Base-by-base conservation (phyloP, 176 grass and related monocot genomes). In the Zizania latifolia region DNA sequence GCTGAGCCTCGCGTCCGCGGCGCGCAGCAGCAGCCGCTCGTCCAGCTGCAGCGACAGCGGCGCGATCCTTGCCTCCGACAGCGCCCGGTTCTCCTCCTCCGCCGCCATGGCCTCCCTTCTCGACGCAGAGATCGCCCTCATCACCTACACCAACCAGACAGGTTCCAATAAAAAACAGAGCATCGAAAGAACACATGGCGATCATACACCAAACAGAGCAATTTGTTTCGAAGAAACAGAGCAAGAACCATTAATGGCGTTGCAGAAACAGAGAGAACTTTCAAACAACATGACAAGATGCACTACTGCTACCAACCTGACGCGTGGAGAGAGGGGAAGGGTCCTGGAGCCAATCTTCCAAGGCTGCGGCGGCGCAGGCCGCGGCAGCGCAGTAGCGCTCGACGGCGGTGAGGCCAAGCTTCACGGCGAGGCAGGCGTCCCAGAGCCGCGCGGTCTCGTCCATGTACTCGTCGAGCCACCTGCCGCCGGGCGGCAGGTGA, bases 391-490 rank as follows among this genome's bases (percentile, higher is more conserved):
- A 97, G 60, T 97, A 97, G 1, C 75, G 82, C 83, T 97, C 93
- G 41, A 97, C 77, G 63, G 90, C 81, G 23, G 90, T 74, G 68
- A 93, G 78, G 54, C 88, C 90, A 48, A 91, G 82, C 84, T 91
- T 93, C 63, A 97, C 79, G 32, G 90, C 93, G 68, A 89, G 87
- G 67, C 93, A 97, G 21, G 88, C 90, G 61, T 97, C 90, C 93
- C 90, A 93, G 82, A 97, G 90, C 26, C 93, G 90, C 0, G 94
- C 86, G 17, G 85, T 97, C 76, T 97, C 94, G 70, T 97, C 94
- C 94, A 97, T 97, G 81, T 97, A 97, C 84, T 97, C 94, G 76
- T 97, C 94, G 5, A 97, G 90, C 94, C 94, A 97, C 38, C 84
- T 76, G 24, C 92, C 94, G 14, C 94, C 94, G 0, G 89, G 88